A percentile compares a stretch with the other conserved stretches of the same genome.
These are phyloP conservation scores for Apiospora aurea DNA, from an alignment of 2,329 filamentous ascomycete species.

Conservation along the genomic window DNA sequence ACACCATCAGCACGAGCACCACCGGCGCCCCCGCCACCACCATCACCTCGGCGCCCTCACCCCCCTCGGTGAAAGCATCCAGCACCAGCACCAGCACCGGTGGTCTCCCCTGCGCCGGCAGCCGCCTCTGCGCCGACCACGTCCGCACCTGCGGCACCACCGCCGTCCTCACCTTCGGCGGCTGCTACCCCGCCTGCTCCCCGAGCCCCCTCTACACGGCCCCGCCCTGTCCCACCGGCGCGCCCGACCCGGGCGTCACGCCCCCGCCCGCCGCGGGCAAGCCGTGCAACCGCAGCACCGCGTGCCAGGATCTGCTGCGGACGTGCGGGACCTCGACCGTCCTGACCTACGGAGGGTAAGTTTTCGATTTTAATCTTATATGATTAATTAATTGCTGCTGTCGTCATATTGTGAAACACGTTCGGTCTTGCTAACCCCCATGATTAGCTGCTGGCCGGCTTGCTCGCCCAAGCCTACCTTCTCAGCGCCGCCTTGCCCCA, in stretches of 20 bases:
- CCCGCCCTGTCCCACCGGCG: constrained; percentile 22
- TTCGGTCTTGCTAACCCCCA: not conserved
- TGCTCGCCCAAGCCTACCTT: constrained; percentile 33
- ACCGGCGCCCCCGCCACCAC: constrained; percentile 14
- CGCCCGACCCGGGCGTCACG: not conserved
- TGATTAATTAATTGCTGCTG: too few relatives aligned
- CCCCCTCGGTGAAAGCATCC: not conserved
- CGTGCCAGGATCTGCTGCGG: not conserved
- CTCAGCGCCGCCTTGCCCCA: constrained; percentile 28
- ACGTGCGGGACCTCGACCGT: constrained; percentile 5
- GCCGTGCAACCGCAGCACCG: constrained; percentile 17
- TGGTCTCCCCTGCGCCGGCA: constrained; percentile 17
- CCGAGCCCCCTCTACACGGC: constrained; percentile 24
- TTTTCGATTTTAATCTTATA: not conserved
- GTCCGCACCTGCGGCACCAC: constrained; percentile 15
- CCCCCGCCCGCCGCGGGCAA: not conserved
- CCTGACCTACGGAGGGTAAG: constrained; percentile 9
- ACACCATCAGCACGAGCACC: constrained; percentile 8
- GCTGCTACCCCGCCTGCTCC: constrained; percentile 21
- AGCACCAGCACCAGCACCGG: not conserved
- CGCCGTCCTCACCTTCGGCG: constrained; percentile 1
- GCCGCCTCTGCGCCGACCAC: constrained; percentile 32
- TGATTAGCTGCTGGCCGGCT: constrained; percentile 25
- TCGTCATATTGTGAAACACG: not conserved
- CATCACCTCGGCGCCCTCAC: not conserved